Percentiles rank a stretch among this genome's conserved stretches.
phyloP scores from a whole-genome alignment of 805 yeast species.

The Teunomyces kruisii region DNA sequence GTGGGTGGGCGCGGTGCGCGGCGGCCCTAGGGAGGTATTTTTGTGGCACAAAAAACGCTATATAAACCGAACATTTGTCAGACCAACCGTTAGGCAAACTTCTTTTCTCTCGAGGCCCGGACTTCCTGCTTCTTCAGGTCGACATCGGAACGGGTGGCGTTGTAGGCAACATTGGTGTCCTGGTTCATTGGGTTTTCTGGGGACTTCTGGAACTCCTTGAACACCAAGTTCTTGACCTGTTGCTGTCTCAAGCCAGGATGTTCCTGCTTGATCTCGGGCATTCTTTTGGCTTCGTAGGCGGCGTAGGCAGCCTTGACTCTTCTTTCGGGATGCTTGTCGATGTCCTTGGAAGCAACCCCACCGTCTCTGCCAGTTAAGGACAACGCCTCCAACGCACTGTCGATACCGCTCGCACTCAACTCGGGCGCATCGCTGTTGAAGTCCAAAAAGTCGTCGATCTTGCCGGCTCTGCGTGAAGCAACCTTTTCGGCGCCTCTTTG shows the following conservation, averaged over 20 bases:
- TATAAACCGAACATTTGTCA: too few species aligned
- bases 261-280: slow-evolving; percentile 73
- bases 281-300: slow-evolving; percentile 67
- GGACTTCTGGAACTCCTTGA: slow-evolving; percentile 78
- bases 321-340: slow-evolving; percentile 88
- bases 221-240: slow-evolving; percentile 70
- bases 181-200: slow-evolving; percentile 86
- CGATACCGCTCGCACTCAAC: slow-evolving; percentile 72
- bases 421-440: slow-evolving; percentile 49
- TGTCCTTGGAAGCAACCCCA: slow-evolving; percentile 58
- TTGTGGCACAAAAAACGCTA: neutral
- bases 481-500: slow-evolving; percentile 69
- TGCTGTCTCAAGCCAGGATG: slow-evolving; percentile 77
- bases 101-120: slow-evolving; percentile 48
- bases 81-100: slow-evolving; percentile 17
- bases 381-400: slow-evolving; percentile 76
- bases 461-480: slow-evolving; percentile 58
- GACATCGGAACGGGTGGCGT: slow-evolving; percentile 59
- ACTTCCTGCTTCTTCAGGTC: slow-evolving; percentile 47
- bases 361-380: slow-evolving; percentile 58
- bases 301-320: slow-evolving; percentile 78
- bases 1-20: slow-evolving; percentile 2
- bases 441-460: slow-evolving; percentile 66
- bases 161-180: slow-evolving; percentile 59
- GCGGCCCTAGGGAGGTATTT: neutral